Conservation (phyloP, 2,329 filamentous ascomycete genomes). For the Aspergillus amoenus region DNA sequence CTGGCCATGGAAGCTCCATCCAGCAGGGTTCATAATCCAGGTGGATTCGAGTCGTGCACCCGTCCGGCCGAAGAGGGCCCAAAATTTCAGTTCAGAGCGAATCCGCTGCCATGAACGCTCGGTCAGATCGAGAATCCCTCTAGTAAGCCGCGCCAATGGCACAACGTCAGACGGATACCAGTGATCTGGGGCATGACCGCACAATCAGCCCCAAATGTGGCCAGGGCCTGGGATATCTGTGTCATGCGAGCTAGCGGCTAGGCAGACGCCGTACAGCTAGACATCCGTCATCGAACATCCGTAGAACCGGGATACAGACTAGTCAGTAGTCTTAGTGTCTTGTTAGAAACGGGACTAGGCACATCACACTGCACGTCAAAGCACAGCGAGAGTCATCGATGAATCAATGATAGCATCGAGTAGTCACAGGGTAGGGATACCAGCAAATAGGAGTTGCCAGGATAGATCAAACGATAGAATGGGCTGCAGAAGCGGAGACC, state of each 20-base stretch:
- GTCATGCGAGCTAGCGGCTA: slow-evolving; percentile 8
- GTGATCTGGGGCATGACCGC: slow-evolving; percentile 12
- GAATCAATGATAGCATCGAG: not conserved
- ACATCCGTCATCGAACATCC: slow-evolving; percentile 7
- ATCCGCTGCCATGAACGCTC: slow-evolving; percentile 3
- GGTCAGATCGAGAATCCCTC: slow-evolving; percentile 12
- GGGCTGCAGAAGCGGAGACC: not conserved
- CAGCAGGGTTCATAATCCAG: slow-evolving; percentile 17
- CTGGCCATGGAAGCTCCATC: slow-evolving; percentile 9
- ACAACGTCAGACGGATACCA: slow-evolving; percentile 11
- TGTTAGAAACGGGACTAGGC: slow-evolving; percentile 19
- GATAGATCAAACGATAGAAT: not conserved
- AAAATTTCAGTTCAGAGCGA: slow-evolving; percentile 1
- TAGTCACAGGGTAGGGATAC: not conserved
- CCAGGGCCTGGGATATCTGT: slow-evolving; percentile 7
- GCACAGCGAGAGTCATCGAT: slow-evolving; percentile 1
- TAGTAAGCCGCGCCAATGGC: slow-evolving; percentile 17
- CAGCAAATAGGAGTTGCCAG: slow-evolving; percentile 1
- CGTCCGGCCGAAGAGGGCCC: slow-evolving; percentile 10
- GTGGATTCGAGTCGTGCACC: slow-evolving; percentile 16
- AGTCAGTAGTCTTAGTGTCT: slow-evolving; percentile 6
- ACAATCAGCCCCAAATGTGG: slow-evolving; percentile 13
- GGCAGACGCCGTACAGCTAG: not conserved
- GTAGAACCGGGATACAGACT: slow-evolving; percentile 12
- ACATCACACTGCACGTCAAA: slow-evolving; percentile 12